A percentile compares a stretch with the other conserved stretches of the same genome.
These are phyloP conservation scores for Capillidium heterosporum DNA, from an alignment of 371 early-diverging fungal genomes.

Conservation along the genomic window DNA sequence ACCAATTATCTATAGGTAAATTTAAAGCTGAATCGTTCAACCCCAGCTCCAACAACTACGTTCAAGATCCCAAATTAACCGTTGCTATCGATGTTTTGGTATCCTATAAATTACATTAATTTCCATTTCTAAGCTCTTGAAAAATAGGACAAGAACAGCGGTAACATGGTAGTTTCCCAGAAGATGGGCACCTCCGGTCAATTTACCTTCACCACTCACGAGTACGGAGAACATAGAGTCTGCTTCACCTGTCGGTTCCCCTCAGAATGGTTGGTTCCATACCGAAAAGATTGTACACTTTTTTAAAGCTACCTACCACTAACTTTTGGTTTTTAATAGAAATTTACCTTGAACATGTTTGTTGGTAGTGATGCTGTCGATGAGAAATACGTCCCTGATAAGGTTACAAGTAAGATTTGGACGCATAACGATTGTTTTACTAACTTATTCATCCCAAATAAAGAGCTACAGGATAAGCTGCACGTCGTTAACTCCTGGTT, in stretches of 20 bases:
- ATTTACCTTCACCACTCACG: conserved; percentile 75
- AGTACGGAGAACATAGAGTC: conserved; percentile 75
- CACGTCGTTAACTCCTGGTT: conserved; percentile 67
- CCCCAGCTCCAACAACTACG: not conserved
- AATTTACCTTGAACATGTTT: conserved; percentile 2
- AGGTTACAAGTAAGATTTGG: not conserved
- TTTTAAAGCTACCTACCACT: not conserved
- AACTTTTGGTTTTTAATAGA: conserved; percentile 5
- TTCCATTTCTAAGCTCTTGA: not conserved
- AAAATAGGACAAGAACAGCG: not conserved
- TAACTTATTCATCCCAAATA: too few relatives aligned
- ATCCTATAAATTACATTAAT: not conserved
- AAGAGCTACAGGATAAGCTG: conserved; percentile 20
- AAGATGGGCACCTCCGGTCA: conserved; percentile 47
- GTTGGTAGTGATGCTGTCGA: conserved; percentile 8
- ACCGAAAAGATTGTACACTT: conserved; percentile 23
- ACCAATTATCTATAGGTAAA: not conserved
- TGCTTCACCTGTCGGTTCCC: conserved; percentile 41
- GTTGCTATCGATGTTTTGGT: not conserved
- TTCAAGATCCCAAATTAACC: not conserved
- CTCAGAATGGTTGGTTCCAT: conserved; percentile 39
- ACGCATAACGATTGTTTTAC: not conserved
- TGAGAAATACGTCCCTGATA: not conserved
- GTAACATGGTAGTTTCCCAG: conserved; percentile 30
- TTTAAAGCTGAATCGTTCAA: not conserved